Conservation (phyloP, 2,329 filamentous ascomycete species). For the Lecanicillium sp. region DNA sequence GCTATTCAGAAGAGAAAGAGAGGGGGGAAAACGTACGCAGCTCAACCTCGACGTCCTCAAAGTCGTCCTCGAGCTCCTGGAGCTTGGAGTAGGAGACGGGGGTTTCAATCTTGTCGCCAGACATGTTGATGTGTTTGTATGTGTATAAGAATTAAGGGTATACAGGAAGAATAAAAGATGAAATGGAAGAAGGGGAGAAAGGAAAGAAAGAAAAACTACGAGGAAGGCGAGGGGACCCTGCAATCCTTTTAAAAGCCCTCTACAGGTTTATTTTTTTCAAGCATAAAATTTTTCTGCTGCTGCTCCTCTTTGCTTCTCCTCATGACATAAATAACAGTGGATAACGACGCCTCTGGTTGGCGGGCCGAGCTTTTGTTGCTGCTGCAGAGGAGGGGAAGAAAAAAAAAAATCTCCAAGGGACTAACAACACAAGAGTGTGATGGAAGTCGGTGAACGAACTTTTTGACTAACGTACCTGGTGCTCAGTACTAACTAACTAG, state of each 20-base stretch:
- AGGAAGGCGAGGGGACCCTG: neutral
- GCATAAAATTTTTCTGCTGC: neutral
- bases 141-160: neutral
- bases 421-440: too few species aligned
- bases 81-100: slow-evolving; percentile 68
- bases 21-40: slow-evolving; percentile 58
- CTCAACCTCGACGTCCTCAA: slow-evolving; percentile 75
- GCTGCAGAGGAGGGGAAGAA: too few species aligned
- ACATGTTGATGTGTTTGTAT: slow-evolving; percentile 4
- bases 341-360: slow-evolving; percentile 10
- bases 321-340: slow-evolving; percentile 13
- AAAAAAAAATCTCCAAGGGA: too few species aligned
- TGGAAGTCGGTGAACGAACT: too few species aligned
- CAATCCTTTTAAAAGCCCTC: slow-evolving; percentile 4
- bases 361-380: slow-evolving; percentile 5
- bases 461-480: too few species aligned
- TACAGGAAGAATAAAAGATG: neutral
- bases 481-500: too few species aligned
- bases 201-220: neutral
- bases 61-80: slow-evolving; percentile 72
- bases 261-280: too few species aligned
- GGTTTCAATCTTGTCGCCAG: slow-evolving; percentile 26
- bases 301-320: slow-evolving; percentile 1
- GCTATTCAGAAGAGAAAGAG: neutral
- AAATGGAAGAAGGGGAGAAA: neutral